phyloP scores from a whole-genome alignment of 2,329 filamentous ascomycete species.

The Ceratocystis colombiana region DNA sequence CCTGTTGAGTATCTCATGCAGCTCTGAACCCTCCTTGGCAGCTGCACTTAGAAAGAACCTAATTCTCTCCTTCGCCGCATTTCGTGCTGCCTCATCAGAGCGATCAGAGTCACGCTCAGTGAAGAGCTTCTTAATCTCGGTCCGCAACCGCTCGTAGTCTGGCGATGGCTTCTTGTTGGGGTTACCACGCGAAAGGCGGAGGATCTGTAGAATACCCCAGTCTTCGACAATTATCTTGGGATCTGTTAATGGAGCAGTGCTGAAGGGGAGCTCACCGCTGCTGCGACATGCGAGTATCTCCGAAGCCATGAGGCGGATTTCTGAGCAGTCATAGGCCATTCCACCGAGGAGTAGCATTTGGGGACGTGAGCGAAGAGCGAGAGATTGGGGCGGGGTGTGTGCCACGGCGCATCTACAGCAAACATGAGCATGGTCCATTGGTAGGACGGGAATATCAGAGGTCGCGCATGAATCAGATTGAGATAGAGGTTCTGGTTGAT shows the following conservation, averaged over 20 bases:
- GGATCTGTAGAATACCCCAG: constrained; percentile 30
- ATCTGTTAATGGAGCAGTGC: constrained; percentile 30
- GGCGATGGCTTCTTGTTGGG: constrained; percentile 24
- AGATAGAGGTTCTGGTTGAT: neutral
- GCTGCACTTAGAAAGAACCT: constrained; percentile 29
- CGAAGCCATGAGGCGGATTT: constrained; percentile 32
- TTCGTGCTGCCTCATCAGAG: constrained; percentile 26
- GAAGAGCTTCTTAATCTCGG: constrained; percentile 33
- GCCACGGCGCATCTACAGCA: neutral
- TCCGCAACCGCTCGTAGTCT: constrained; percentile 29
- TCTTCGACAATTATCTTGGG: constrained; percentile 31
- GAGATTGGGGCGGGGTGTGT: neutral
- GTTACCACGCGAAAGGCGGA: constrained; percentile 30
- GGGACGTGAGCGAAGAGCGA: neutral
- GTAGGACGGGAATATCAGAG: neutral
- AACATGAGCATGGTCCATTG: neutral
- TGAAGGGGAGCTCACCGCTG: constrained; percentile 32
- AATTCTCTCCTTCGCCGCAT: constrained; percentile 29
- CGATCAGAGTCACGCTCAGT: constrained; percentile 32
- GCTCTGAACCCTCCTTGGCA: constrained; percentile 27
- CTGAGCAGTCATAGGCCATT: constrained; percentile 24
- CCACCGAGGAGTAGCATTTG: constrained; percentile 15
- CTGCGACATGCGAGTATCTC: constrained; percentile 31
- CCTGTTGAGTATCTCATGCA: constrained; percentile 22
- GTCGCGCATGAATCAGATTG: neutral